A percentile compares a stretch with the other conserved stretches of the same genome.
phyloP scores from a whole-genome alignment of 805 yeast genomes.

The Saccharomyces kudriavzevii region DNA sequence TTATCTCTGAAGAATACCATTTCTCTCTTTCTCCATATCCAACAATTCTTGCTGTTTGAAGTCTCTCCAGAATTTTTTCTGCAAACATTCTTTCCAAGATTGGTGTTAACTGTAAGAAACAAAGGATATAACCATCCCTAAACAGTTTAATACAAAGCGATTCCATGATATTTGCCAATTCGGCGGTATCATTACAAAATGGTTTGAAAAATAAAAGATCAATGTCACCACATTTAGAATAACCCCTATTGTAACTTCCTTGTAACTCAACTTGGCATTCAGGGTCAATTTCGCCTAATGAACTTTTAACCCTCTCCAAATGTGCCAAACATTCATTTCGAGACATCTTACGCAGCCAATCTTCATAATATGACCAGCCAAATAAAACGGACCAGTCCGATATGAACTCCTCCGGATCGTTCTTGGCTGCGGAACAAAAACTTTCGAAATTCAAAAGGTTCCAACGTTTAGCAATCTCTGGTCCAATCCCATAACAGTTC shows the following conservation, averaged over 20 bases:
- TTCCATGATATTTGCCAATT: conserved; percentile 17
- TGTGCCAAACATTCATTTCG: conserved; percentile 23
- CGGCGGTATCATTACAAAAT: conserved; percentile 18
- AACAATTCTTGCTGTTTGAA: conserved; percentile 5
- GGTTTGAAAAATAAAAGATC: conserved; percentile 26
- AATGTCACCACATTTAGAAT: conserved; percentile 23
- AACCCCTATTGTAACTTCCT: conserved; percentile 27
- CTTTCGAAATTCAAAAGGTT: conserved; percentile 9
- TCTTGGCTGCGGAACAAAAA: conserved; percentile 16
- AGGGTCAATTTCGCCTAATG: conserved; percentile 14
- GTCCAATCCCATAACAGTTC: conserved; percentile 26
- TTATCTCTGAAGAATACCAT: neutral
- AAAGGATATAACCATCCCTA: conserved; percentile 16
- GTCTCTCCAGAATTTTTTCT: conserved; percentile 7
- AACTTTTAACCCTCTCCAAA: conserved; percentile 11
- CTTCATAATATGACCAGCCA: conserved; percentile 30
- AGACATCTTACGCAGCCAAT: conserved; percentile 22
- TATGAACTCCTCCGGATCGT: conserved; percentile 12
- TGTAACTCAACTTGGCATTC: conserved; percentile 19
- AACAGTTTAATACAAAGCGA: conserved; percentile 12
- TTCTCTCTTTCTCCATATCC: neutral
- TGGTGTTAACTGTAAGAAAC: conserved; percentile 19
- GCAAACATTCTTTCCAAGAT: conserved; percentile 7
- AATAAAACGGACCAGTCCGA: conserved; percentile 24
- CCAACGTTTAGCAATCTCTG: conserved; percentile 24